phyloP scores from a whole-genome alignment of 2,329 filamentous ascomycete genomes.

The Corynespora cassiicola region DNA sequence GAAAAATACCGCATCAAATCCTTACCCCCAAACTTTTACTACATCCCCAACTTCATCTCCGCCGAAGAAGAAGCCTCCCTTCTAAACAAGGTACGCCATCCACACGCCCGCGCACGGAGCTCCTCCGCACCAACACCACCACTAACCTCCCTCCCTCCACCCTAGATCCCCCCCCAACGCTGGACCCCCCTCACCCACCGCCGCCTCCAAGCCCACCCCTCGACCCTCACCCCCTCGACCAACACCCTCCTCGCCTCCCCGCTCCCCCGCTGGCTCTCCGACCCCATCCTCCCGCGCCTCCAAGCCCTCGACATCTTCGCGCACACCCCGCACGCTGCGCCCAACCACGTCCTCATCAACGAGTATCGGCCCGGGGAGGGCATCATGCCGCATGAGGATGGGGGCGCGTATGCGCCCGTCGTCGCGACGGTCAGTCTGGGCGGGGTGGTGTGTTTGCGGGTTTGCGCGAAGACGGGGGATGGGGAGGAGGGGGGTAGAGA shows the following conservation, averaged over 20 bases:
- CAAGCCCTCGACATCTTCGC: slow-evolving; percentile 58
- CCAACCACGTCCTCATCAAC: slow-evolving; percentile 94
- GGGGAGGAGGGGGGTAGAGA: slow-evolving; percentile 54
- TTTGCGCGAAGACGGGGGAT: slow-evolving; percentile 60
- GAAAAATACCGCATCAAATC: slow-evolving; percentile 50
- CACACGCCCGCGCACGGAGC: background rate
- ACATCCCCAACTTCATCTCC: slow-evolving; percentile 85
- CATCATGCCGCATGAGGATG: slow-evolving; percentile 98
- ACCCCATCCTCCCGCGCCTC: slow-evolving; percentile 70
- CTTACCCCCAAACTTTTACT: slow-evolving; percentile 75
- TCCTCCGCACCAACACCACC: background rate
- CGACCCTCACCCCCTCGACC: slow-evolving; percentile 72
- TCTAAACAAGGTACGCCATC: slow-evolving; percentile 68
- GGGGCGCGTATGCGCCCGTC: slow-evolving; percentile 81
- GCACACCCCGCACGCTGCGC: slow-evolving; percentile 73
- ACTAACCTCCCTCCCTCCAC: no score
- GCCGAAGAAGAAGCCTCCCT: slow-evolving; percentile 74
- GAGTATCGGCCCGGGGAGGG: slow-evolving; percentile 87
- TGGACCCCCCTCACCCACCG: slow-evolving; percentile 92
- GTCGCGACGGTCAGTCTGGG: slow-evolving; percentile 92
- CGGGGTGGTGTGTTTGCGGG: slow-evolving; percentile 76
- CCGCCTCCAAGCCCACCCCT: slow-evolving; percentile 89
- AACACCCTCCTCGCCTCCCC: slow-evolving; percentile 76
- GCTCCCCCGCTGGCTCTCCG: slow-evolving; percentile 76
- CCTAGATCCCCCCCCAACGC: slow-evolving; percentile 58